These are phyloP conservation scores for Tricholoma hemisulphureum DNA, from an alignment of 768 basidiomycete genomes.

Conservation along the genomic window DNA sequence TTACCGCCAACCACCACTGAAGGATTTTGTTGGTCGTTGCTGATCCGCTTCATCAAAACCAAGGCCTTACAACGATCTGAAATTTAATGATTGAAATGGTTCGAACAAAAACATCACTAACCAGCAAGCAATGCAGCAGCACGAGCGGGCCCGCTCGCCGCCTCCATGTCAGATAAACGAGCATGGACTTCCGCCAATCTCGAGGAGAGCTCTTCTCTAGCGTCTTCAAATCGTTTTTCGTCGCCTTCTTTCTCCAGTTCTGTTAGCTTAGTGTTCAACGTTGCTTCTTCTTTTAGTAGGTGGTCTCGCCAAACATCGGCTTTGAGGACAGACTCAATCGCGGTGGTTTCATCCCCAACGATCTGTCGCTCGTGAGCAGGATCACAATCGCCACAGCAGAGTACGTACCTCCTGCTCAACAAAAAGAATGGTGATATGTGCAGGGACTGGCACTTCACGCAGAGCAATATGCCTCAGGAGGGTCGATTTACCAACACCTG, in stretches of 20 bases:
- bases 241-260: conserved; percentile 73
- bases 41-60: conserved; percentile 93
- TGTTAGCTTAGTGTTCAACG: conserved; percentile 69
- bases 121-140: conserved; percentile 89
- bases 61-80: conserved; percentile 56
- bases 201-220: conserved; percentile 78
- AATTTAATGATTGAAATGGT: background rate
- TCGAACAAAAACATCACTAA: conserved; percentile 23
- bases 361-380: conserved; percentile 47
- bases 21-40: conserved; percentile 74
- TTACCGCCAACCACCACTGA: conserved; percentile 95
- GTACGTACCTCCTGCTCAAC: conserved; percentile 95
- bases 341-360: conserved; percentile 88
- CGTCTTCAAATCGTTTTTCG: conserved; percentile 79
- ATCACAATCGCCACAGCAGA: background rate
- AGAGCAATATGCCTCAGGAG: conserved; percentile 91
- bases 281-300: conserved; percentile 78
- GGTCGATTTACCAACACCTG: conserved; percentile 95
- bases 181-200: conserved; percentile 88
- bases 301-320: conserved; percentile 99
- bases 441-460: conserved; percentile 90
- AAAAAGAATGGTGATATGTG: conserved; percentile 95
- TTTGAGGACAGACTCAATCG: conserved; percentile 93
- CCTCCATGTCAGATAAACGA: conserved; percentile 95
- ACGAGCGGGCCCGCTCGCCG: conserved; percentile 93